These are phyloP conservation scores for Candida frijolesensis DNA, from an alignment of 1,139 yeast genomes.

Conservation along the genomic window DNA sequence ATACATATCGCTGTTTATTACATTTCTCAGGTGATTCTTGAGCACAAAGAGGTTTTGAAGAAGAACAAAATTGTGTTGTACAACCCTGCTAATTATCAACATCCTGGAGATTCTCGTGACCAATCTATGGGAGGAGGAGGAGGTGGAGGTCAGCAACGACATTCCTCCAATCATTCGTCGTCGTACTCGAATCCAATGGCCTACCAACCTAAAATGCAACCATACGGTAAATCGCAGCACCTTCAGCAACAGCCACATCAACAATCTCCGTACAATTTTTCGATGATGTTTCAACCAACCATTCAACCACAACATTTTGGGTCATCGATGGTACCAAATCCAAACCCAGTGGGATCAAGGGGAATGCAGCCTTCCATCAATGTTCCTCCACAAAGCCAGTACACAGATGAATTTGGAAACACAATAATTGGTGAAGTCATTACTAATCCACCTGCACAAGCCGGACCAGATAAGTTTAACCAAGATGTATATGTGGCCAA, in stretches of 20 bases:
- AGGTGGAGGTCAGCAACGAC: conserved; percentile 4
- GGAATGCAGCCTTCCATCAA: conserved; percentile 6
- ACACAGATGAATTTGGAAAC: conserved; percentile 51
- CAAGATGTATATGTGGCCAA: conserved; percentile 80
- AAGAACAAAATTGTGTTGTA: conserved; percentile 58
- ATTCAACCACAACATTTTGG: conserved; percentile 36
- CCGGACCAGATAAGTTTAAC: conserved; percentile 51
- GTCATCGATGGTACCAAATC: conserved; percentile 3
- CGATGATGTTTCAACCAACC: conserved; percentile 47
- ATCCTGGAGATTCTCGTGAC: conserved; percentile 5
- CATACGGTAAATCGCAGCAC: conserved; percentile 5
- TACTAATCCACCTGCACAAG: conserved; percentile 41
- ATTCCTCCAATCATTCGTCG: conserved; percentile 18
- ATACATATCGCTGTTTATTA: conserved; percentile 82
- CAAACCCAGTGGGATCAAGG: background rate
- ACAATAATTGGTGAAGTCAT: conserved; percentile 48
- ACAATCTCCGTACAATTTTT: conserved; percentile 39
- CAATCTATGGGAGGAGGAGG: conserved; percentile 6
- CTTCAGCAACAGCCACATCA: conserved; percentile 16
- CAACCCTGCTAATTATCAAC: conserved; percentile 59
- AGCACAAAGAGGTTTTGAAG: conserved; percentile 56
- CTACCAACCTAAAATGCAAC: conserved; percentile 7
- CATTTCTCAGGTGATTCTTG: conserved; percentile 66
- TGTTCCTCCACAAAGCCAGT: conserved; percentile 37
- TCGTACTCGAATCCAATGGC: conserved; percentile 9